Evolutionary conservation across 208 protist species (phyloP), one percentile per base, ranked within the genome.

Genomic region (Trypanosoma brucei): DNA sequence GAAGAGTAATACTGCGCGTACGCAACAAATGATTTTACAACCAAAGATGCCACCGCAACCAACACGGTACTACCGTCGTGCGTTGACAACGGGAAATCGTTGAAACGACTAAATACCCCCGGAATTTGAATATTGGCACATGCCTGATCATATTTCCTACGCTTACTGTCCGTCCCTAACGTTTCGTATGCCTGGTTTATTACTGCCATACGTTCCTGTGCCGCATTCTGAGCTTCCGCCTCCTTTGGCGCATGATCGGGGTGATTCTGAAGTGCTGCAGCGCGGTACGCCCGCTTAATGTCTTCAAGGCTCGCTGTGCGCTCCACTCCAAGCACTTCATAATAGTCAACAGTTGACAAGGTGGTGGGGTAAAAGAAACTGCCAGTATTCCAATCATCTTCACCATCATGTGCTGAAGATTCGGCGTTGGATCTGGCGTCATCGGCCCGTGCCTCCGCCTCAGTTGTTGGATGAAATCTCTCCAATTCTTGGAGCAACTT

Each of bases 161-260:
- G 79, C 52, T 79, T 86, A 13, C 70, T 68, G 2, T 75, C 38
- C 42, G 84, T 75, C 3, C 75, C 79, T 8, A 94, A 77, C 11
- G 75, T 83, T 45, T 94, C 83, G 55, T 94, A 94, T 52, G 88
- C 88, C 13, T 79, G 73, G 59, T 94, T 94, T 67, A 94, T 80
- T 34, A 68, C 37, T 44, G 81, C 75, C 88, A 94, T 94, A 34
- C 76, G 70, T 54, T 86, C 76, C 22, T 73, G 71, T 33, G 82
- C 83, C 2, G 52, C 50, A 48, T 67, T 14, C 72, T 91, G 78
- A n/a, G 74, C 73, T 9, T 39, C 68, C 0, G 56, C 48, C 48
- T 81, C 68, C 30, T 54, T 57, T 34, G 70, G 67, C 31, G 80
- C 81, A 39, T 83, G 79, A 48, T 92, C 84, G 14, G 88, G 85